These are phyloP conservation scores for Nicotiana undulata DNA, from an alignment of 257 asterid species.

Conservation along the genomic window DNA sequence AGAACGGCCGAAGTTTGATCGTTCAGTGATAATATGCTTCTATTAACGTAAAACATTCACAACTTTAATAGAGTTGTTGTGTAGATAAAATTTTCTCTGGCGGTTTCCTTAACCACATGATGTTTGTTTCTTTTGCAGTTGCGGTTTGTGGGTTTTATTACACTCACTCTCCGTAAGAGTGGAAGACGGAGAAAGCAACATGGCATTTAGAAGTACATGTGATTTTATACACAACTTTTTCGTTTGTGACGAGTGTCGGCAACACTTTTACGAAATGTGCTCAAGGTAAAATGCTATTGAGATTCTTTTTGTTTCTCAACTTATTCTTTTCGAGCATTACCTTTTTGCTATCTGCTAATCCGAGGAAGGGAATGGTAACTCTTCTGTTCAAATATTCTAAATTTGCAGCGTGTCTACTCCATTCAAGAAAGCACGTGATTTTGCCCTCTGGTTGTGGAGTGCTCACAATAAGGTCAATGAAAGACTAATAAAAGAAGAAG, in stretches of 20 bases:
- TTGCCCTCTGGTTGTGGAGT: slow-evolving; percentile 79
- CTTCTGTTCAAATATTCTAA: neutral
- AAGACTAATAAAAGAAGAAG: slow-evolving; percentile 69
- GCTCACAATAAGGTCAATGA: slow-evolving; percentile 80
- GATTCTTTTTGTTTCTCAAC: neutral
- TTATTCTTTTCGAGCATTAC: neutral
- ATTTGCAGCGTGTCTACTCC: slow-evolving; percentile 59
- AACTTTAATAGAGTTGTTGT: neutral
- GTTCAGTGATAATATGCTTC: no score
- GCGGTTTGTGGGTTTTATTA: slow-evolving; percentile 86
- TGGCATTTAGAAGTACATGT: slow-evolving; percentile 61
- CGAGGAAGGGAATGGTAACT: neutral
- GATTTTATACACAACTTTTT: slow-evolving; percentile 73
- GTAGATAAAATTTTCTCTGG: neutral
- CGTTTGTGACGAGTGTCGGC: slow-evolving; percentile 83
- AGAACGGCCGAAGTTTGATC: neutral
- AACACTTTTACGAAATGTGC: slow-evolving; percentile 75
- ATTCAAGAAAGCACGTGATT: slow-evolving; percentile 56
- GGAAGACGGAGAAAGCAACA: slow-evolving; percentile 71
- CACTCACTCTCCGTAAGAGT: slow-evolving; percentile 92
- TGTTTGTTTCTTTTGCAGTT: slow-evolving; percentile 45
- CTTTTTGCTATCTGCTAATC: neutral
- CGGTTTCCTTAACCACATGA: neutral
- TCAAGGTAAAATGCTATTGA: slow-evolving; percentile 42
- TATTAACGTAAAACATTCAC: neutral